phyloP scores from a whole-genome alignment of 805 yeast species.

The Saturnispora mendoncae region DNA sequence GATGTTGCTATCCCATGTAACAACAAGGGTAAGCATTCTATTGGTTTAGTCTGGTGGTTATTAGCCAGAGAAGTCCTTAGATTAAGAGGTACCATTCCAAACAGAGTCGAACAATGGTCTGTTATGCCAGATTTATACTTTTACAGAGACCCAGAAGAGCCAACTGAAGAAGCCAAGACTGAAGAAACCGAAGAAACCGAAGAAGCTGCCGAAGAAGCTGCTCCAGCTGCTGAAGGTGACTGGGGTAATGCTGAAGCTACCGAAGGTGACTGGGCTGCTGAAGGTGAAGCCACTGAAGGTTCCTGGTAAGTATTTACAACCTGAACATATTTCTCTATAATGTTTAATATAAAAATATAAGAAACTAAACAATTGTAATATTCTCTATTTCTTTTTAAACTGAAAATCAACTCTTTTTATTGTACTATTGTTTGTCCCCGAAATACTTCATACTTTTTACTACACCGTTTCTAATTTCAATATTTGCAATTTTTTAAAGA shows the following conservation, averaged over 20 bases:
- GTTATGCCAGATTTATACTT: constrained; percentile 99
- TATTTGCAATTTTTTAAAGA: no score
- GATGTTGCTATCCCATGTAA: constrained; percentile 99
- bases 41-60: constrained; percentile 99
- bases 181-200: constrained; percentile 58
- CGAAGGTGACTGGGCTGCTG: constrained; percentile 43
- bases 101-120: constrained; percentile 96
- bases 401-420: background rate
- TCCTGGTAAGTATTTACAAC: constrained; percentile 24
- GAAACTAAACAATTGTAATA: background rate
- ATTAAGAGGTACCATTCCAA: constrained; percentile 94
- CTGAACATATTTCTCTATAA: constrained; percentile 5
- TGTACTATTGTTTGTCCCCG: background rate
- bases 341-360: constrained; percentile 10
- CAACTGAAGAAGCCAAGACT: constrained; percentile 63
- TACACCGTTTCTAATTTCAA: no score
- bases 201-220: constrained; percentile 44
- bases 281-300: constrained; percentile 26
- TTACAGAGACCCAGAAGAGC: constrained; percentile 99
- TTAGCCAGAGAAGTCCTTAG: constrained; percentile 98
- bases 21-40: constrained; percentile 99
- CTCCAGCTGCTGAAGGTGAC: constrained; percentile 40
- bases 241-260: constrained; percentile 36
- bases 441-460: background rate
- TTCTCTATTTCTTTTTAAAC: no score